Conservation (phyloP, 1,284 basidiomycete species). For the Ustilago tritici region DNA sequence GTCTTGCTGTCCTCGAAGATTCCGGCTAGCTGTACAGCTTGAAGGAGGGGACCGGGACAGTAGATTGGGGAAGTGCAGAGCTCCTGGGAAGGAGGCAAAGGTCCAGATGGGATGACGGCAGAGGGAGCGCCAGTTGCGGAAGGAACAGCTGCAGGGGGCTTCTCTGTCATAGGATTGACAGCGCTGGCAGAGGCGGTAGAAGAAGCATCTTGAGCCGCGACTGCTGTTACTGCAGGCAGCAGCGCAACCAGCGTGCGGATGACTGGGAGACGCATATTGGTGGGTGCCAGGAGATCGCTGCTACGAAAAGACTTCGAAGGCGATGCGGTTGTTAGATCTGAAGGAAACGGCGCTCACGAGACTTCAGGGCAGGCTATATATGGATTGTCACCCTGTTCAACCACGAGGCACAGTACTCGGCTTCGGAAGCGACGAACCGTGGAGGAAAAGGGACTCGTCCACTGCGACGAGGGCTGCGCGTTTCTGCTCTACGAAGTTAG, state of each 20-base stretch:
- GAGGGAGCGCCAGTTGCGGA: conserved; percentile 35
- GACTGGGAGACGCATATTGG: conserved; percentile 33
- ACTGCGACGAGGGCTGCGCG: neutral
- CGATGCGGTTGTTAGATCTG: neutral
- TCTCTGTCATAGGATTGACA: conserved; percentile 37
- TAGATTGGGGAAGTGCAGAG: conserved; percentile 60
- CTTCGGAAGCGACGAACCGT: neutral
- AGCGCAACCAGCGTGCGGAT: conserved; percentile 31
- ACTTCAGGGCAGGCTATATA: conserved; percentile 3
- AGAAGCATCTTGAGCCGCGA: conserved; percentile 36
- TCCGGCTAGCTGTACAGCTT: conserved; percentile 81
- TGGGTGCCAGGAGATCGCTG: neutral
- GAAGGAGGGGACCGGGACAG: conserved; percentile 64
- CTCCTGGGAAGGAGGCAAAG: conserved; percentile 42
- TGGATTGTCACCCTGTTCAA: neutral
- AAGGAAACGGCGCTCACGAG: neutral
- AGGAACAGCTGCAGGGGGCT: conserved; percentile 41
- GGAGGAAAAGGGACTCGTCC: neutral
- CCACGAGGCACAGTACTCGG: conserved; percentile 6
- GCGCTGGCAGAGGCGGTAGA: conserved; percentile 11
- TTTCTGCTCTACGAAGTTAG: neutral
- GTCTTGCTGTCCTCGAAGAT: conserved; percentile 87
- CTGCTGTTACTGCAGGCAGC: conserved; percentile 35
- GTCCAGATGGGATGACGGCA: conserved; percentile 38
- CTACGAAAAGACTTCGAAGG: neutral